These are phyloP conservation scores for Kodamaea hsintzibuensis DNA, from an alignment of 805 yeast genomes.

Conservation along the genomic window DNA sequence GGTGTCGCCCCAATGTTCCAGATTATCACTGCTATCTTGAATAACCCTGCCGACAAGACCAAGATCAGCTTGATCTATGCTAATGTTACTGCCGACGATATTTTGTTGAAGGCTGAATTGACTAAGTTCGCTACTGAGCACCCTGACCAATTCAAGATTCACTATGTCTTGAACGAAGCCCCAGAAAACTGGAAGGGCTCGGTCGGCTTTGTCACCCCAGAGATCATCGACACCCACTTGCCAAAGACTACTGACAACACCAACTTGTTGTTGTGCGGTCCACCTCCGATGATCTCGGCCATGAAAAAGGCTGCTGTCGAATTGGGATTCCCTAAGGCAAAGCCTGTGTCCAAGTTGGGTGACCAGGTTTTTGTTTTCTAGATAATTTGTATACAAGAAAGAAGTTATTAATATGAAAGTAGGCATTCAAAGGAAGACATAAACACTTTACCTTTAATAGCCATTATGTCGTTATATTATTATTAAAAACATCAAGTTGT, in stretches of 20 bases:
- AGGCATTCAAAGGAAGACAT: neutral
- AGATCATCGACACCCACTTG: conserved; percentile 60
- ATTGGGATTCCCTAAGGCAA: conserved; percentile 81
- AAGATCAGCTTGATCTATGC: conserved; percentile 77
- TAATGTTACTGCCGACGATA: conserved; percentile 76
- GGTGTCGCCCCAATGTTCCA: conserved; percentile 97
- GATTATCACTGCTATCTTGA: conserved; percentile 77
- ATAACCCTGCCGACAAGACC: conserved; percentile 77
- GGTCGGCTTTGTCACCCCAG: conserved; percentile 78
- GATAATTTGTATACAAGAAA: conserved; percentile 6
- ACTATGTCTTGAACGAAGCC: conserved; percentile 75
- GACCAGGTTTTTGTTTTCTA: conserved; percentile 89
- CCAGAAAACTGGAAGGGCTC: conserved; percentile 75
- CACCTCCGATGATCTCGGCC: conserved; percentile 88
- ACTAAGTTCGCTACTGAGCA: conserved; percentile 60
- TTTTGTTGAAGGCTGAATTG: conserved; percentile 76
- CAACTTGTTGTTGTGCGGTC: conserved; percentile 87
- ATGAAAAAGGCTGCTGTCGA: conserved; percentile 75
- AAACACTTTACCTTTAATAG: neutral
- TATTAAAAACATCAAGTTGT: too few relatives aligned
- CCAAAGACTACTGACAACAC: conserved; percentile 61
- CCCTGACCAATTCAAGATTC: conserved; percentile 60
- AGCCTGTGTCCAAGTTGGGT: conserved; percentile 84
- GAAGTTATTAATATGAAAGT: neutral
- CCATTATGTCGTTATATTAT: too few relatives aligned